Percentiles rank a stretch among this genome's conserved stretches.
These are phyloP conservation scores for Apiospora kogelbergensis DNA, from an alignment of 2,329 filamentous ascomycete species.

Conservation along the genomic window DNA sequence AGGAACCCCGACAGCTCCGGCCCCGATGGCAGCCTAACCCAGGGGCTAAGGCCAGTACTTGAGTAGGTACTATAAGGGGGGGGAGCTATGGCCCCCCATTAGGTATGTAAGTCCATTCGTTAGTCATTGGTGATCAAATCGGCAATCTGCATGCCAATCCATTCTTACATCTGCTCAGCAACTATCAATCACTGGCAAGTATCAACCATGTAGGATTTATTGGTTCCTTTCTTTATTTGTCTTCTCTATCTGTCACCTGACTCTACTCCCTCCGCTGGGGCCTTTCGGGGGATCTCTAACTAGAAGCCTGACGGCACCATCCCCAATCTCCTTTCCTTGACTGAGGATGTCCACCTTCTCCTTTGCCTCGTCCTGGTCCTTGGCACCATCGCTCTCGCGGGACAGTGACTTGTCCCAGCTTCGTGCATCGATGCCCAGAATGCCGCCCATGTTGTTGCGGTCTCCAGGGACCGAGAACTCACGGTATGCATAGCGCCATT, in stretches of 20 bases:
- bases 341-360: conserved; percentile 58
- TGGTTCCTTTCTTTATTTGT: conserved; percentile 22
- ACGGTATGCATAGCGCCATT: conserved; percentile 93
- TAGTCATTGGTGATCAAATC: background rate
- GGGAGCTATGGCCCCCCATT: conserved; percentile 1
- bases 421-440: conserved; percentile 65
- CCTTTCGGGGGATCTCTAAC: conserved; percentile 61
- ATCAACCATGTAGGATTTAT: conserved; percentile 15
- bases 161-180: no score
- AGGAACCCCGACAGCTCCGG: background rate
- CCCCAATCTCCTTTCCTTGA: conserved; percentile 67
- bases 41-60: background rate
- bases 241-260: conserved; percentile 31
- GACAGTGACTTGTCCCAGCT: conserved; percentile 65
- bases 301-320: conserved; percentile 65
- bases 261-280: conserved; percentile 49
- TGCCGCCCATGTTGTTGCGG: conserved; percentile 76
- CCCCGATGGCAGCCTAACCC: background rate
- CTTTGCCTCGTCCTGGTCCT: conserved; percentile 35
- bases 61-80: no score
- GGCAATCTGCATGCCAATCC: no score
- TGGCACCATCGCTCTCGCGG: conserved; percentile 41
- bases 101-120: no score
- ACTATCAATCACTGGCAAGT: background rate
- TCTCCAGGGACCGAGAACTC: conserved; percentile 98